Base-by-base conservation (phyloP, 345 rosid species). In the sweet orange (Citrus sinensis) region DNA sequence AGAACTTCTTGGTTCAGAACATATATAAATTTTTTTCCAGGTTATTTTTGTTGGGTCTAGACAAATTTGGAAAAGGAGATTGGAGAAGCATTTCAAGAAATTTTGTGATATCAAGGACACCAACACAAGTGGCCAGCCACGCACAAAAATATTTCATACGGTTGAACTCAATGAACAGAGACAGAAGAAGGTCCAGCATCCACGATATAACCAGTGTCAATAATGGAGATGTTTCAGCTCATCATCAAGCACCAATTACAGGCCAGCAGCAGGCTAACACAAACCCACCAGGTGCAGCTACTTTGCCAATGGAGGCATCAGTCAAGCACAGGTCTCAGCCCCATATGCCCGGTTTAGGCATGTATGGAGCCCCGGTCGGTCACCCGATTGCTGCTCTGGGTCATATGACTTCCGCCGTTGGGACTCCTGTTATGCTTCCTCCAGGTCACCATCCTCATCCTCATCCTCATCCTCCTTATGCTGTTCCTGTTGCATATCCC, bases 71-170 rank as follows among this genome's bases (percentile, higher is more conserved):
- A 65, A 95, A 95, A 88, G 98, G 98, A 69, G 98, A 95, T 81
- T 95, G 98, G 98, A 92, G 98, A 79, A 95, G 97, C 93, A 95
- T 95, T 77, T 92, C 98, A 13, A 89, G 98, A 76, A 93, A 92
- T 84, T 93, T 87, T 73, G 98, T 94, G 30, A 86, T 90, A 69
- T 90, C 98, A 71, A 90, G 98, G 79, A 94, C 98, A 2, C 98
- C 98, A 0, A 93, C 98, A 7, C 98, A 94, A 82, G 98, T 94
- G 27, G 98, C 98, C 2, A 94, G 98, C 35, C 98, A 94, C 87
- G 98, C 98, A 49, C 98, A 94, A 16, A 94, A 94, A 73, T 94
- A 94, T 85, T 94, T 93, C 88, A 92, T 94, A 65, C 74, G 98
- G 30, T 83, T 92, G 56, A 92, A 90, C 84, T 93, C 98, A 0